Evolutionary conservation across 1,139 yeast species (phyloP).

Genomic region (Pneumocystis sp.): DNA sequence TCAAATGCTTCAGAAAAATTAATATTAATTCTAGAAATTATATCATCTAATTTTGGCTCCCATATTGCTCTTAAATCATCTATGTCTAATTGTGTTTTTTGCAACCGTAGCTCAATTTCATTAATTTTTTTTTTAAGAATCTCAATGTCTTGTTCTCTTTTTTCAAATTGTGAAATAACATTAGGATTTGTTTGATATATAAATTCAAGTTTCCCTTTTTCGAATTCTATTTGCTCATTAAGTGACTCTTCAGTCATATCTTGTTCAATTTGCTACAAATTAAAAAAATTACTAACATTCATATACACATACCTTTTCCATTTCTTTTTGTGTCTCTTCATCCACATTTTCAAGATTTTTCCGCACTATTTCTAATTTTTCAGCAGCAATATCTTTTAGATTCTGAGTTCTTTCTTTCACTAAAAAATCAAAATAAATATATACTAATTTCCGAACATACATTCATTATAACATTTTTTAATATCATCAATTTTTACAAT

Average conservation of each 20-base stretch:
- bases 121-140: slow-evolving; percentile 21
- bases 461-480: background rate
- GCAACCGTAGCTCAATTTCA: slow-evolving; percentile 21
- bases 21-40: slow-evolving; percentile 40
- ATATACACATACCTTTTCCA: background rate
- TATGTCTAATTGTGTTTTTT: slow-evolving; percentile 28
- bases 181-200: slow-evolving; percentile 18
- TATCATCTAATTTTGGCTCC: slow-evolving; percentile 41
- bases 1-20: slow-evolving; percentile 54
- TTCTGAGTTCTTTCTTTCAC: background rate
- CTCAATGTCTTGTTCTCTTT: slow-evolving; percentile 22
- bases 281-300: background rate
- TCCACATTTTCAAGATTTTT: background rate
- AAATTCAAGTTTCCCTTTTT: slow-evolving; percentile 21
- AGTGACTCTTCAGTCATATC: slow-evolving; percentile 17
- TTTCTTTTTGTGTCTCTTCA: background rate
- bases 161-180: slow-evolving; percentile 18
- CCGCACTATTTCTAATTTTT: background rate
- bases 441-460: background rate
- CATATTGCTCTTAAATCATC: slow-evolving; percentile 31
- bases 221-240: slow-evolving; percentile 20
- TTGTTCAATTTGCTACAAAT: background rate
- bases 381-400: background rate
- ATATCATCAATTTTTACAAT: slow-evolving; percentile 14
- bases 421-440: background rate